Conservation (phyloP, 2,329 filamentous ascomycete genomes). For the Talaromyces marneffei region DNA sequence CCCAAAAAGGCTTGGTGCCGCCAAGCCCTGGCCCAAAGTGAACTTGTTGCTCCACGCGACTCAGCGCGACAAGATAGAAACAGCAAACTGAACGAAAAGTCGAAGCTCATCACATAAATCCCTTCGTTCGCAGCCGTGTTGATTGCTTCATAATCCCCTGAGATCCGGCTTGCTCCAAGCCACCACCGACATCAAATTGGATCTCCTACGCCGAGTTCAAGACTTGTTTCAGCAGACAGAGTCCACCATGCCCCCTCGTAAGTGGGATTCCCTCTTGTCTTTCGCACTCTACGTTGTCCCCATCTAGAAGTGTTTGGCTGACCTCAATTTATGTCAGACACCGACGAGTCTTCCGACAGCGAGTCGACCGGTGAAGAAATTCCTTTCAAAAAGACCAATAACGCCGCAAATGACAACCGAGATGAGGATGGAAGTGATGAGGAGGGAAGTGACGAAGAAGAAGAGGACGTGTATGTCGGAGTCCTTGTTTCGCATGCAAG, state of each 20-base stretch:
- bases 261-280: conserved; percentile 22
- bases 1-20: conserved; percentile 32
- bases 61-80: conserved; percentile 5
- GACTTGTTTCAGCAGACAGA: conserved; percentile 11
- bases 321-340: conserved; percentile 19
- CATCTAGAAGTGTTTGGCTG: not conserved
- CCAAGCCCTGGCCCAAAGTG: not conserved
- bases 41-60: conserved; percentile 24
- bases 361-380: conserved; percentile 35
- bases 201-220: conserved; percentile 4
- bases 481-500: not conserved
- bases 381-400: conserved; percentile 26
- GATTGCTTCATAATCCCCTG: not conserved
- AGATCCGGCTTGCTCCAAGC: not conserved
- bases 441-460: conserved; percentile 20
- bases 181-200: conserved; percentile 3
- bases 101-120: not conserved
- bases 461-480: conserved; percentile 8
- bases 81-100: not conserved
- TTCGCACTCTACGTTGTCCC: conserved; percentile 11
- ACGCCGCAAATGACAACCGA: conserved; percentile 18
- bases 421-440: conserved; percentile 32
- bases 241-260: conserved; percentile 36
- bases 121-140: not conserved
- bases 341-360: conserved; percentile 31